phyloP scores from a whole-genome alignment of 345 rosid species.

The Gossypium raimondii region DNA sequence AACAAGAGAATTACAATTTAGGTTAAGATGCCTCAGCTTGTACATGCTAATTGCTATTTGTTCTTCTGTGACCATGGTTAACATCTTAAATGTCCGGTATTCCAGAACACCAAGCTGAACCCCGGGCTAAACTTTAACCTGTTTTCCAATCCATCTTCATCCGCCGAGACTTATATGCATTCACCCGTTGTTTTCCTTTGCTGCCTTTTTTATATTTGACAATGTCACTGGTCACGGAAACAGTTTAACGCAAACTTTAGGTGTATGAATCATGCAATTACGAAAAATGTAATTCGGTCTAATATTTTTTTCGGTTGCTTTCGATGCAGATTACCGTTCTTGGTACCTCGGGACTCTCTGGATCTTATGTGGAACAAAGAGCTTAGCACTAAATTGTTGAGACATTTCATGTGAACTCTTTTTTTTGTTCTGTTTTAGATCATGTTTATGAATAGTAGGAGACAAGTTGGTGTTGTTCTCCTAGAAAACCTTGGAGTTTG shows the following conservation, averaged over 20 bases:
- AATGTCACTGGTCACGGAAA: background rate
- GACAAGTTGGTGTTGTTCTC: constrained; percentile 5
- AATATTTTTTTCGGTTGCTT: background rate
- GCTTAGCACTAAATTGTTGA: constrained; percentile 25
- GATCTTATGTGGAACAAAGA: constrained; percentile 86
- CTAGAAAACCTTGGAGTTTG: constrained; percentile 10
- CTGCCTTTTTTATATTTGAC: background rate
- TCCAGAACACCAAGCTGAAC: background rate
- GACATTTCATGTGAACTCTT: background rate
- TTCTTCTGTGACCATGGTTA: background rate
- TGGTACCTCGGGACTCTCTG: constrained; percentile 88
- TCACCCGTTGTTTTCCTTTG: background rate
- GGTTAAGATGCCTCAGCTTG: background rate
- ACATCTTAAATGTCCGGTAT: background rate
- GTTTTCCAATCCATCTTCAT: background rate
- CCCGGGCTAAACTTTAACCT: background rate
- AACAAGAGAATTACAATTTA: background rate
- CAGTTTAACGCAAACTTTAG: no score
- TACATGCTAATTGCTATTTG: background rate
- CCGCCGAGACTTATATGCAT: background rate
- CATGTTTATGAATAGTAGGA: constrained; percentile 13
- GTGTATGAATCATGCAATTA: background rate
- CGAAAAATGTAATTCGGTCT: background rate
- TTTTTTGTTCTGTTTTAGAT: background rate
- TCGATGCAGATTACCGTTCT: constrained; percentile 72